Evolutionary conservation across 129 eudicot species (phyloP), one percentile per base, ranked within the genome.

Genomic region (Cynara cardunculus): DNA sequence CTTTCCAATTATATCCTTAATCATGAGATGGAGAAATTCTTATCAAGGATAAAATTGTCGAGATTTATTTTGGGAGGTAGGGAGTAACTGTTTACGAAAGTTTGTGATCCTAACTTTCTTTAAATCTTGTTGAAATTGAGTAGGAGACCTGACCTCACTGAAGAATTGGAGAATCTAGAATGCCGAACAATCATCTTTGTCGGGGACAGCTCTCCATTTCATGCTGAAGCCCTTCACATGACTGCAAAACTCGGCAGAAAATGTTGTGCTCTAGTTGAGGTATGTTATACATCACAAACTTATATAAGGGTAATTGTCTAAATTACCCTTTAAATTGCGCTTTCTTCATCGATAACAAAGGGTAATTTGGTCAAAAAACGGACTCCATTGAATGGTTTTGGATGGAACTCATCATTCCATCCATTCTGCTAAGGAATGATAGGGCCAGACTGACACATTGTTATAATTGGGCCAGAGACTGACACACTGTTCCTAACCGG

Each of bases 241-340:
- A 87, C 85, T 1, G 84, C 91, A 46, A 89, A 89, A 37, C 86
- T 96, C 53, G 97, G 94, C 75, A 87, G 74, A 85, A 87, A 89
- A 82, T 88, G 72, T 84, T 88, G 91, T 78, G 87, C 99, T 73
- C 88, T 96, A 27, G 98, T 96, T 59, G 99, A 96, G 99, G 99
- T 95, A 89, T 78, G 92, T 39, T 24, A 64, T 14, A n/a, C 66
- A 25, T 68, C 14, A 5, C 32, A 30, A 64, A n/a, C 35, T 35
- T 76, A 13, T 39, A 41, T 41, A 41, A 0, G 4, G 5, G 61
- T n/a, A 34, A 18, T 37, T 2, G 37, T 72, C n/a, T 37, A 19
- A 46, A 39, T 6, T 24, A 10, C 59, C 61, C 61, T 46, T 46
- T 46, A 46, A 46, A 46, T 46, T 46, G 4, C 61, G 19, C 61